Conservation (phyloP, 345 rosid genomes). For the Tarenaya hassleriana region DNA sequence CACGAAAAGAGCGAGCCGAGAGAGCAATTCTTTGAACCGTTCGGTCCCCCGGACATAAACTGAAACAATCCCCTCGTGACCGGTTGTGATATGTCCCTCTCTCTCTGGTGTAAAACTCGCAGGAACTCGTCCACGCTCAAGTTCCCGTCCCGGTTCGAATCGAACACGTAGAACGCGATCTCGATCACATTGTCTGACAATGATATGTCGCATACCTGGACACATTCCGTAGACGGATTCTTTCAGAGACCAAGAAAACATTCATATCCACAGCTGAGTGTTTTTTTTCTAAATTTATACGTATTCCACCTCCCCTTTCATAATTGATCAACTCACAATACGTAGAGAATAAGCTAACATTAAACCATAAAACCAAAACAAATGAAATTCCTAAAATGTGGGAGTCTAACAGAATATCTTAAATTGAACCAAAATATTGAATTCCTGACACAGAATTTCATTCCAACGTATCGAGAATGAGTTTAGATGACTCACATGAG, state of each 20-base stretch:
- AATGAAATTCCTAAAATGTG: no score
- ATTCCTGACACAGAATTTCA: neutral
- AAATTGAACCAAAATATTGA: no score
- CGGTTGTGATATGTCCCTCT: constrained; percentile 64
- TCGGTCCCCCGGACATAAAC: constrained; percentile 37
- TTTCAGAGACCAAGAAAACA: no score
- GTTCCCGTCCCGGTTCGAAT: constrained; percentile 58
- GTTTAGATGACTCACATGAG: constrained; percentile 39
- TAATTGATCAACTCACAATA: no score
- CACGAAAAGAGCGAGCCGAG: neutral
- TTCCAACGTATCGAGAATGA: neutral
- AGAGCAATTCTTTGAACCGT: constrained; percentile 33
- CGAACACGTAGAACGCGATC: constrained; percentile 74
- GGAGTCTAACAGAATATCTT: no score
- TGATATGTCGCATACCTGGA: constrained; percentile 68
- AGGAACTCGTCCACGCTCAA: constrained; percentile 71
- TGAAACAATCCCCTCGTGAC: constrained; percentile 43
- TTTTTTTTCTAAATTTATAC: no score
- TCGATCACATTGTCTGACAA: constrained; percentile 61
- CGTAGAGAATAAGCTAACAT: no score
- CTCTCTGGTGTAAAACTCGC: constrained; percentile 54
- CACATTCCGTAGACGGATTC: neutral
- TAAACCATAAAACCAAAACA: no score
- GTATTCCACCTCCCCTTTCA: no score
- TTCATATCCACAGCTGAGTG: no score